Conservation (phyloP, 2,329 filamentous ascomycete genomes). For the Podosphaera fusca region DNA sequence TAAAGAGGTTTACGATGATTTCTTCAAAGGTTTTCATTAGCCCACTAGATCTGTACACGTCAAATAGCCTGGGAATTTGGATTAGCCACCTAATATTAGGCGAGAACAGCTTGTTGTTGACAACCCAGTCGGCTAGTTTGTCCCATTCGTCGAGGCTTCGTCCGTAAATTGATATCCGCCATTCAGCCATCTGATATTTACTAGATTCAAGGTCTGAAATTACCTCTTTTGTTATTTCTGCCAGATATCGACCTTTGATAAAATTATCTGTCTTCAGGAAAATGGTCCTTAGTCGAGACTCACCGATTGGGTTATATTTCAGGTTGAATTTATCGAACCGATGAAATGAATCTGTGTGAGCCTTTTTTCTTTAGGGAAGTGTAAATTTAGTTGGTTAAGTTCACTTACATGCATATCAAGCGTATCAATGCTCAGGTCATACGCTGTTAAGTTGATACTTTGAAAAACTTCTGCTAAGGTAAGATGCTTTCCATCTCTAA, state of each 20-base stretch:
- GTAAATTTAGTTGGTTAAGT: background rate
- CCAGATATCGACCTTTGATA: conserved; percentile 83
- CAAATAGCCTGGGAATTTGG: conserved; percentile 81
- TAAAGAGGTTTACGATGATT: conserved; percentile 75
- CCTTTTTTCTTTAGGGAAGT: conserved; percentile 23
- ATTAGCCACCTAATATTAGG: conserved; percentile 96
- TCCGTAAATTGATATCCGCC: conserved; percentile 95
- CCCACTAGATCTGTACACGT: conserved; percentile 78
- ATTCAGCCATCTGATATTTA: conserved; percentile 99
- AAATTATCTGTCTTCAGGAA: conserved; percentile 98
- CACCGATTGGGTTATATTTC: conserved; percentile 94
- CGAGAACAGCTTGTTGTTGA: conserved; percentile 94
- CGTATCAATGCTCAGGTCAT: conserved; percentile 94
- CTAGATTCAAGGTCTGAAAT: conserved; percentile 92
- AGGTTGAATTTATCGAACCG: conserved; percentile 99
- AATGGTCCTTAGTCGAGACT: conserved; percentile 88
- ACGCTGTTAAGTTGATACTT: conserved; percentile 90
- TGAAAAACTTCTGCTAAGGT: conserved; percentile 87
- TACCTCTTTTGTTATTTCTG: conserved; percentile 94
- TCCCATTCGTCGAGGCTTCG: conserved; percentile 89
- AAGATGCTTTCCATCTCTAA: conserved; percentile 73
- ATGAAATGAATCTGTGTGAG: conserved; percentile 93
- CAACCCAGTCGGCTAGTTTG: conserved; percentile 87
- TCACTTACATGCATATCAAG: conserved; percentile 82
- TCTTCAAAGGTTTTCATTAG: conserved; percentile 81